A percentile compares a stretch with the other conserved stretches of the same genome.
Evolutionary conservation across 768 basidiomycete species (phyloP).

Genomic region (Dioszegia aurantiaca): DNA sequence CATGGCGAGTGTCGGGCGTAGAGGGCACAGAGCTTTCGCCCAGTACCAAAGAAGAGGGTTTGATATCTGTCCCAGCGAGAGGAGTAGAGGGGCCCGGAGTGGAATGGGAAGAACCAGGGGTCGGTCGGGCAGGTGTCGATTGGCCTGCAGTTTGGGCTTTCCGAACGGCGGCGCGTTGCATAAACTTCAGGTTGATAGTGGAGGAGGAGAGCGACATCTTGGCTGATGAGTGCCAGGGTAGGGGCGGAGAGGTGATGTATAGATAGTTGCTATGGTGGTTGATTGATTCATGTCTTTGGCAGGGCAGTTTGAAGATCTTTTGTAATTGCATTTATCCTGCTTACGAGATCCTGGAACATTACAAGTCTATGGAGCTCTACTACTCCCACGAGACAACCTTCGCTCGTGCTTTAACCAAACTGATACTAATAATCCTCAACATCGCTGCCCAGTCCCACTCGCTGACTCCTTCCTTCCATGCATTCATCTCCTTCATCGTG

Average conservation of each 20-base stretch:
- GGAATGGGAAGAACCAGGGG: neutral
- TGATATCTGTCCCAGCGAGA: neutral
- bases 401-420: no score
- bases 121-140: slow-evolving; percentile 10
- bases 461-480: no score
- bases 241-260: no score
- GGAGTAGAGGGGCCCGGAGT: neutral
- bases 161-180: slow-evolving; percentile 40
- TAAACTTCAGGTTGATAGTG: slow-evolving; percentile 47
- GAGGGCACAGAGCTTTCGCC: neutral
- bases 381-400: no score
- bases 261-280: neutral
- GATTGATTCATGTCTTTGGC: neutral
- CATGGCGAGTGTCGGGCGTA: neutral
- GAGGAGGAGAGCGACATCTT: slow-evolving; percentile 39
- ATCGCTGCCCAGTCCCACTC: no score
- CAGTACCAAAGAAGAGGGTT: neutral
- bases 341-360: no score
- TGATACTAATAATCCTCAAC: no score
- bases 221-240: neutral
- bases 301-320: neutral
- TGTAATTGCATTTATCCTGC: no score
- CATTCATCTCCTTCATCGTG: no score
- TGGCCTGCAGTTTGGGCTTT: slow-evolving; percentile 10
- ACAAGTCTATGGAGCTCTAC: no score